Percentiles rank a stretch among this genome's conserved stretches.
Conservation (phyloP, 2,329 filamentous ascomycete genomes). For the Neonectria sp. region DNA sequence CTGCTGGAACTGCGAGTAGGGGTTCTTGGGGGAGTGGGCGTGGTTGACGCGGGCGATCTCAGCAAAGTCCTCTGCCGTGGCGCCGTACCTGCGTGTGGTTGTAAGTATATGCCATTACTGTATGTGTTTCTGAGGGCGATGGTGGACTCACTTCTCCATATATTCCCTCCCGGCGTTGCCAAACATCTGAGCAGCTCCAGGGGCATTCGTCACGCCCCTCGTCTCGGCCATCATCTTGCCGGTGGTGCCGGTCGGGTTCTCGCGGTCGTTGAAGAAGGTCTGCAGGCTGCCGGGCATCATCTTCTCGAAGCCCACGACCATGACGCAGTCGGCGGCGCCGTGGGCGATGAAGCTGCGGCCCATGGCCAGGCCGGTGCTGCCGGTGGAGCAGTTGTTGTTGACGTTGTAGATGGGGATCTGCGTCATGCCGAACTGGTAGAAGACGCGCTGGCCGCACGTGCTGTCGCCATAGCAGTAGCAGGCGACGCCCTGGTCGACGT, state of each 20-base stretch:
- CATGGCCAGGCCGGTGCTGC: conserved; percentile 91
- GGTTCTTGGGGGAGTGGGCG: conserved; percentile 90
- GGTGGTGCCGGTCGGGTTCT: conserved; percentile 82
- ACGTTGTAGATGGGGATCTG: conserved; percentile 97
- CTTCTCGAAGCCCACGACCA: conserved; percentile 98
- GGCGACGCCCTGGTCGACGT: conserved; percentile 94
- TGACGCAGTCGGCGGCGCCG: conserved; percentile 87
- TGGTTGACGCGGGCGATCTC: conserved; percentile 97
- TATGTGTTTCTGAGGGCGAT: background rate
- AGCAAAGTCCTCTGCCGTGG: conserved; percentile 87
- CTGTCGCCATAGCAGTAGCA: conserved; percentile 99
- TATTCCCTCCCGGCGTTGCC: conserved; percentile 95
- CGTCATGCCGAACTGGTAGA: conserved; percentile 99
- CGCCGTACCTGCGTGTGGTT: conserved; percentile 76
- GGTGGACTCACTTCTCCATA: conserved; percentile 82
- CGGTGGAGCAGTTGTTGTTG: conserved; percentile 98
- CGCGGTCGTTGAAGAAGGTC: conserved; percentile 86
- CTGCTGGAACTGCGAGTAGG: conserved; percentile 97
- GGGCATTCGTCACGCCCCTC: conserved; percentile 84
- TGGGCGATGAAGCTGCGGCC: conserved; percentile 84
- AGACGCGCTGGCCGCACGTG: conserved; percentile 95
- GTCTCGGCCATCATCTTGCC: conserved; percentile 87
- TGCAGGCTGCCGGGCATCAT: conserved; percentile 95
- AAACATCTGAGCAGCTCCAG: conserved; percentile 92
- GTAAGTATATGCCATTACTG: conserved; percentile 28